phyloP scores from a whole-genome alignment of 148 eudicot genomes.

The Silene latifolia region DNA sequence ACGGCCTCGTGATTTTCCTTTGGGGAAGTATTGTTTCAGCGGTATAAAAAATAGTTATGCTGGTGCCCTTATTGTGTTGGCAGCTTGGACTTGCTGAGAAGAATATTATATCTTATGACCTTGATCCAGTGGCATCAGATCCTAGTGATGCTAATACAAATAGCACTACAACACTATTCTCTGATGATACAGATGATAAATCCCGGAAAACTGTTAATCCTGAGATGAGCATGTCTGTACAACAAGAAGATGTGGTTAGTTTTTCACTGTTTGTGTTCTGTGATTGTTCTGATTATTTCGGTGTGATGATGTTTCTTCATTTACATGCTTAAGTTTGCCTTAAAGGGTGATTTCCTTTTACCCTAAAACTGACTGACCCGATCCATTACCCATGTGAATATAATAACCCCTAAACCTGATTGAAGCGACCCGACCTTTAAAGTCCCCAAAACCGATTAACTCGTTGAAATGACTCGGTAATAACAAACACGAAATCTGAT shows the following conservation, averaged over 20 bases:
- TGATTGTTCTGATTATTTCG: not conserved
- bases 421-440: not conserved
- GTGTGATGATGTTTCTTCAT: not conserved
- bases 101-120: conserved; percentile 67
- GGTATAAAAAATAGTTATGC: conserved; percentile 15
- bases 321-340: not conserved
- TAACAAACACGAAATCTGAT: not conserved
- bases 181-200: conserved; percentile 95
- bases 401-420: not conserved
- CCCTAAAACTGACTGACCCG: not conserved
- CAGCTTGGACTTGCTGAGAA: conserved; percentile 97
- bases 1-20: conserved; percentile 1
- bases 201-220: conserved; percentile 63
- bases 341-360: too few species aligned
- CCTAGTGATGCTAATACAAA: conserved; percentile 95
- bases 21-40: not conserved
- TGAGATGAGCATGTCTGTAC: conserved; percentile 44
- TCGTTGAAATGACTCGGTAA: not conserved
- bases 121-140: conserved; percentile 71
- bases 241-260: conserved; percentile 66
- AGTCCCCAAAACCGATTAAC: not conserved
- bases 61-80: conserved; percentile 22
- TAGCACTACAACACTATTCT: conserved; percentile 73
- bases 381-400: not conserved
- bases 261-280: not conserved